phyloP scores from a whole-genome alignment of 495 filamentous ascomycete species.

The Entonaema liquescens region DNA sequence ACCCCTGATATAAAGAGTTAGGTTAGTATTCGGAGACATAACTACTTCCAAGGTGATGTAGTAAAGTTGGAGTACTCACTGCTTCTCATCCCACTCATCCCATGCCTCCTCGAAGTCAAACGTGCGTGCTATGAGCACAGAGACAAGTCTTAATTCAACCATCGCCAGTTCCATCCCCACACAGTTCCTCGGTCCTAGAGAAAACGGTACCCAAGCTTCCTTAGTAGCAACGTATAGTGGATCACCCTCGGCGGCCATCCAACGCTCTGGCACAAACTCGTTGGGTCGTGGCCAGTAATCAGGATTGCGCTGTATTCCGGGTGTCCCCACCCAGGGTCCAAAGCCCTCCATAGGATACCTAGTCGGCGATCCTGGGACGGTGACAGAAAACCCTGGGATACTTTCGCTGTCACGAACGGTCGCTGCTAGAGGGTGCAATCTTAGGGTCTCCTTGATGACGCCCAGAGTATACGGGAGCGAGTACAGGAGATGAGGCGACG shows the following conservation, averaged over 20 bases:
- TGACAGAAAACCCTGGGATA: constrained; percentile 39
- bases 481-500: constrained; percentile 46
- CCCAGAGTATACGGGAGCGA: constrained; percentile 55
- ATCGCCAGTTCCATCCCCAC: constrained; percentile 64
- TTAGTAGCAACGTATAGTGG: constrained; percentile 49
- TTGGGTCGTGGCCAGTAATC: constrained; percentile 50
- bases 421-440: constrained; percentile 51
- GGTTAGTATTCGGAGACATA: constrained; percentile 10
- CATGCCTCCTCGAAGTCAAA: constrained; percentile 60
- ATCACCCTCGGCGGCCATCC: constrained; percentile 45
- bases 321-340: constrained; percentile 37
- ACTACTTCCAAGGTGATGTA: neutral
- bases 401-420: constrained; percentile 43
- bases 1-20: constrained; percentile 16
- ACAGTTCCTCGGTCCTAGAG: constrained; percentile 61
- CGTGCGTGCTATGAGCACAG: constrained; percentile 55
- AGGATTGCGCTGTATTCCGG: constrained; percentile 46
- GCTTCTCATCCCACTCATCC: constrained; percentile 50
- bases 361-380: constrained; percentile 40
- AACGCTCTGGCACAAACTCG: constrained; percentile 58
- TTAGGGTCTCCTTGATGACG: constrained; percentile 58
- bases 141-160: constrained; percentile 55
- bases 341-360: constrained; percentile 43
- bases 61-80: constrained; percentile 22
- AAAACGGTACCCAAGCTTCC: constrained; percentile 62